These are phyloP conservation scores for Cymbopogon citratus DNA, from an alignment of 176 grass and related monocot genomes.

Conservation along the genomic window DNA sequence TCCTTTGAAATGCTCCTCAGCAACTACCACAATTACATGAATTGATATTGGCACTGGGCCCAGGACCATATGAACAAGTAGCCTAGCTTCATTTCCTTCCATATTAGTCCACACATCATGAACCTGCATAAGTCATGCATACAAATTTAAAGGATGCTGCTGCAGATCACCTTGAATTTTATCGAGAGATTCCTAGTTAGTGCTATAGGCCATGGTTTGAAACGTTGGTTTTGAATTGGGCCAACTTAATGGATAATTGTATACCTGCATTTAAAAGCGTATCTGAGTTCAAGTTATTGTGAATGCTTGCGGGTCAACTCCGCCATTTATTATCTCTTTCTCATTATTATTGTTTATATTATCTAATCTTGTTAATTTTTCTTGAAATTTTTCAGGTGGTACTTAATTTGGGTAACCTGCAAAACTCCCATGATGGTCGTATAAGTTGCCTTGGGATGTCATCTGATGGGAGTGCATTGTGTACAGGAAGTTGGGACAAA, in stretches of 20 bases:
- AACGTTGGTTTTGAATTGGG: not conserved
- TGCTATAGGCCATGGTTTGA: conserved; percentile 5
- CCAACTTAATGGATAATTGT: not conserved
- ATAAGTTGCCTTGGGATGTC: conserved; percentile 95
- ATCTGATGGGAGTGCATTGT: conserved; percentile 93
- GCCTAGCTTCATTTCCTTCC: not conserved
- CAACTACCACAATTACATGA: not conserved
- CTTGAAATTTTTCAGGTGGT: conserved; percentile 44
- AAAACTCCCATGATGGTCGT: conserved; percentile 75
- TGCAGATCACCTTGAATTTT: not conserved
- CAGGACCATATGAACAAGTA: not conserved
- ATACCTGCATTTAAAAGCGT: not conserved
- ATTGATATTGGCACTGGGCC: not conserved
- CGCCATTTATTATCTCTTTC: not conserved
- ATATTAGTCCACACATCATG: not conserved
- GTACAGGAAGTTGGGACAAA: conserved; percentile 98
- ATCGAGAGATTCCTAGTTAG: not conserved
- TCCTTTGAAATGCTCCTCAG: not conserved
- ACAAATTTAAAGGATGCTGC: not conserved
- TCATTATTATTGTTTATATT: not conserved
- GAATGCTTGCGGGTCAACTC: not conserved
- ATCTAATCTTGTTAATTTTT: not conserved
- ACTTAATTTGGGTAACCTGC: conserved; percentile 80
- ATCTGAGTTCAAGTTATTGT: not conserved
- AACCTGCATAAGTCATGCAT: not conserved